Conservation (phyloP, 345 rosid species). For the Turnera subulata region DNA sequence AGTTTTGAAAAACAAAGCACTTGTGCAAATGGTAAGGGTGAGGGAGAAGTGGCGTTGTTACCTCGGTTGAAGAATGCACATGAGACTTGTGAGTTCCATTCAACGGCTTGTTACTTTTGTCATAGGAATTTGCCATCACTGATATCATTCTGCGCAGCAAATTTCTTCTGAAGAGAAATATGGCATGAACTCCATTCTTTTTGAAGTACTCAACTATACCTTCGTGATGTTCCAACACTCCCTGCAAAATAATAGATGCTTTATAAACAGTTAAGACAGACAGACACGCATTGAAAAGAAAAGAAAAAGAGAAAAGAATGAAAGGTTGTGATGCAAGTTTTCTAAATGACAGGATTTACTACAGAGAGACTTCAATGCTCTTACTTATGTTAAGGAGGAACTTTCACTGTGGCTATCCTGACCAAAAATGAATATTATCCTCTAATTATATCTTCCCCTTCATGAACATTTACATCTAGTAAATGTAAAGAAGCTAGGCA, state of each 20-base stretch:
- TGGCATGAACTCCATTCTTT: conserved; percentile 31
- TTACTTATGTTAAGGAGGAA: too few species aligned
- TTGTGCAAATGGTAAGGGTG: too few species aligned
- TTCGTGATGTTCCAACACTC: conserved; percentile 28
- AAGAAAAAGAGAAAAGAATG: too few species aligned
- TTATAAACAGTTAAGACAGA: too few species aligned
- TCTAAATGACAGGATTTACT: background rate
- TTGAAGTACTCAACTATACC: conserved; percentile 33
- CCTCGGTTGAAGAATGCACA: conserved; percentile 32
- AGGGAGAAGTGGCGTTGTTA: background rate
- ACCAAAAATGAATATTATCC: too few species aligned
- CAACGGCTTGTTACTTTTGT: conserved; percentile 24
- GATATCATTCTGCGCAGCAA: conserved; percentile 38
- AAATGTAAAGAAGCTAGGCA: too few species aligned
- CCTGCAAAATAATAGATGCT: conserved; percentile 21
- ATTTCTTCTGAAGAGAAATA: conserved; percentile 35
- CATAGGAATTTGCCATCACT: conserved; percentile 31
- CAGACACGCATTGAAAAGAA: too few species aligned
- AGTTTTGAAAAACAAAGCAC: background rate
- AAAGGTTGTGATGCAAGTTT: background rate
- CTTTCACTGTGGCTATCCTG: too few species aligned
- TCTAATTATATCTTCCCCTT: too few species aligned
- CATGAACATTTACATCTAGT: too few species aligned
- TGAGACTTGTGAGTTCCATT: conserved; percentile 40
- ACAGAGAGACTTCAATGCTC: background rate